Conservation (phyloP, 108 stramenopile genomes). For the Craspedostauros australis region DNA sequence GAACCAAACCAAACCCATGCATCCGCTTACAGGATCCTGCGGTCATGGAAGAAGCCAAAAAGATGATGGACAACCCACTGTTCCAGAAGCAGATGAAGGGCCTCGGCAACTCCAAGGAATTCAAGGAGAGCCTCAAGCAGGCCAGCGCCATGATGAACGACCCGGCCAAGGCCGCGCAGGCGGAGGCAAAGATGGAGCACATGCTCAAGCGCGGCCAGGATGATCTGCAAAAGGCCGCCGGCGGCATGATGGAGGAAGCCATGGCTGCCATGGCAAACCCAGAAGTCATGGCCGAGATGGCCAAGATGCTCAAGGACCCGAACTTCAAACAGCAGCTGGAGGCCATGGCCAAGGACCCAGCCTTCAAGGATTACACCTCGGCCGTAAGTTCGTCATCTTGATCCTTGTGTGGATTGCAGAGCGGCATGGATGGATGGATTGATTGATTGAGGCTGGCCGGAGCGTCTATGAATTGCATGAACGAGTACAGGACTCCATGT, state of each 20-base stretch:
- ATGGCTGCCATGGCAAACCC: conserved; percentile 80
- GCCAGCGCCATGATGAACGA: conserved; percentile 62
- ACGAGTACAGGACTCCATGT: too few species aligned
- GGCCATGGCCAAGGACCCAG: conserved; percentile 79
- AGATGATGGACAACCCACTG: conserved; percentile 83
- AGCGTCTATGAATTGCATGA: too few species aligned
- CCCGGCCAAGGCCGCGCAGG: conserved; percentile 73
- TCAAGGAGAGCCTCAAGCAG: conserved; percentile 56
- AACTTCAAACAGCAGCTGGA: conserved; percentile 62
- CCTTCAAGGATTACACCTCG: conserved; percentile 66
- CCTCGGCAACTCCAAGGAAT: conserved; percentile 55
- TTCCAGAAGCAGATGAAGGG: conserved; percentile 88
- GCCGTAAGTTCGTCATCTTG: conserved; percentile 30
- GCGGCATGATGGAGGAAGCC: conserved; percentile 61
- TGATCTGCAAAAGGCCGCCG: conserved; percentile 50
- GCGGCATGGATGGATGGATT: neutral
- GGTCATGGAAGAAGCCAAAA: conserved; percentile 84
- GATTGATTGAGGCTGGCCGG: neutral
- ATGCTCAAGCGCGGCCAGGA: conserved; percentile 76
- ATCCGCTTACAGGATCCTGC: conserved; percentile 87
- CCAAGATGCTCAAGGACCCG: conserved; percentile 81
- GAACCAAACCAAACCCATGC: too few species aligned
- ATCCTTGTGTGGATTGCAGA: neutral
- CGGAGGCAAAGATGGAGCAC: conserved; percentile 84
- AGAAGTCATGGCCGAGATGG: conserved; percentile 70